Percentiles rank a stretch among this genome's conserved stretches.
Evolutionary conservation across 148 eudicot species (phyloP).

Genomic region (Rhododendron kiyosumense): DNA sequence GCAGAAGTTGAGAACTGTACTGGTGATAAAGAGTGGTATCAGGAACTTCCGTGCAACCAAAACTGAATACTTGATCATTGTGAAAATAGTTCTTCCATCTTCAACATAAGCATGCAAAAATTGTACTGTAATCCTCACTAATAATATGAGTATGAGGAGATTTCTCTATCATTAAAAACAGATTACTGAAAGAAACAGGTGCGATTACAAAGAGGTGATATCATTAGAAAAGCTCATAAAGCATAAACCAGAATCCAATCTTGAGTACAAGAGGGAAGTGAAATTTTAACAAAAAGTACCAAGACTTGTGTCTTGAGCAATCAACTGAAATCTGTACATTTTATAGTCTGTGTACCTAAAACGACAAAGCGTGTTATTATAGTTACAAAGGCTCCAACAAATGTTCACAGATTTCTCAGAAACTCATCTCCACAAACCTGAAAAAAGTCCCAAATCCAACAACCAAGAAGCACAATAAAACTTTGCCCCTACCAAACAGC

Average conservation of each 20-base stretch:
- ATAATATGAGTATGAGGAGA: background rate
- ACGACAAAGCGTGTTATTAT: slow-evolving; percentile 19
- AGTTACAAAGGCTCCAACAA: slow-evolving; percentile 31
- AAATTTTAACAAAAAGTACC: background rate
- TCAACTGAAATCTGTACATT: slow-evolving; percentile 43
- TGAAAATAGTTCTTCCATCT: background rate
- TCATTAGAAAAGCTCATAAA: background rate
- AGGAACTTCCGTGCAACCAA: background rate
- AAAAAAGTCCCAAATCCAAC: slow-evolving; percentile 24
- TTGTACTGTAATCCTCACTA: background rate
- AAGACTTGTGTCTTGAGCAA: slow-evolving; percentile 26
- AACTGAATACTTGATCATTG: background rate
- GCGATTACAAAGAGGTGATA: background rate
- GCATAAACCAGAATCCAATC: background rate
- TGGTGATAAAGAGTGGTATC: background rate
- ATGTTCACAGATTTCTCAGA: slow-evolving; percentile 22
- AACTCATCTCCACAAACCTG: slow-evolving; percentile 2
- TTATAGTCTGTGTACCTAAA: slow-evolving; percentile 17
- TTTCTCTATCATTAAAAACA: background rate
- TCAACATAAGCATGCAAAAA: background rate
- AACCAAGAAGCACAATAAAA: background rate
- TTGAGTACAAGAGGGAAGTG: background rate
- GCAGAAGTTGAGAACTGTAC: background rate
- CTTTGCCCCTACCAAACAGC: background rate
- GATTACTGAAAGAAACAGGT: background rate